Percentiles rank a stretch among this genome's conserved stretches.
These are phyloP conservation scores for Hygrophorus pudorinus DNA, from an alignment of 768 basidiomycete species.

Conservation along the genomic window DNA sequence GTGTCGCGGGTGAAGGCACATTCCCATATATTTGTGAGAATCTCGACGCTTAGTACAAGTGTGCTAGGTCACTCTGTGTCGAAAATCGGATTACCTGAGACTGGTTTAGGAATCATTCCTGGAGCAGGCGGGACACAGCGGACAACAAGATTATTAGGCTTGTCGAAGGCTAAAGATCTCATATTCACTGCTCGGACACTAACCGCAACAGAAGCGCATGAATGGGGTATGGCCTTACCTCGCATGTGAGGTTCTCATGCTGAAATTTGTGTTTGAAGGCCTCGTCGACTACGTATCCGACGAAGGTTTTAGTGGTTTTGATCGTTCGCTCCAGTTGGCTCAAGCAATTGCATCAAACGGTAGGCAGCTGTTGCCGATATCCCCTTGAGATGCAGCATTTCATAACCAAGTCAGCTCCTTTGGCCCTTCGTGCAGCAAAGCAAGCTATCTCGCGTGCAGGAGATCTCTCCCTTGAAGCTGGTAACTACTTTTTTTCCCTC, in stretches of 20 bases:
- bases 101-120: constrained; percentile 71
- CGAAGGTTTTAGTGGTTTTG: constrained; percentile 49
- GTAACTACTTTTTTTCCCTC: constrained; percentile 20
- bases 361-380: constrained; percentile 16
- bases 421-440: constrained; percentile 84
- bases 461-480: constrained; percentile 72
- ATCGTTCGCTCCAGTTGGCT: constrained; percentile 64
- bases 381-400: neutral
- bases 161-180: constrained; percentile 75
- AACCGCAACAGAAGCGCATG: constrained; percentile 55
- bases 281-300: constrained; percentile 74
- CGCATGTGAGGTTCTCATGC: neutral
- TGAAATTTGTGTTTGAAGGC: constrained; percentile 32
- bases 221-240: constrained; percentile 44
- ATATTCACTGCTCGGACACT: constrained; percentile 75
- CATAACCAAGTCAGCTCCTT: constrained; percentile 46
- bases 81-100: constrained; percentile 86
- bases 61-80: constrained; percentile 51
- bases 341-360: constrained; percentile 59
- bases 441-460: constrained; percentile 71
- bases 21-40: constrained; percentile 16
- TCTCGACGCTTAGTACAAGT: neutral
- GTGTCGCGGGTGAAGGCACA: constrained; percentile 62
- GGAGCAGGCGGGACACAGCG: constrained; percentile 89
- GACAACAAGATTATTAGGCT: constrained; percentile 64